Percentiles rank a stretch among this genome's conserved stretches.
Evolutionary conservation across 495 filamentous ascomycete species (phyloP).

Genomic region (Aspergillus campestris): DNA sequence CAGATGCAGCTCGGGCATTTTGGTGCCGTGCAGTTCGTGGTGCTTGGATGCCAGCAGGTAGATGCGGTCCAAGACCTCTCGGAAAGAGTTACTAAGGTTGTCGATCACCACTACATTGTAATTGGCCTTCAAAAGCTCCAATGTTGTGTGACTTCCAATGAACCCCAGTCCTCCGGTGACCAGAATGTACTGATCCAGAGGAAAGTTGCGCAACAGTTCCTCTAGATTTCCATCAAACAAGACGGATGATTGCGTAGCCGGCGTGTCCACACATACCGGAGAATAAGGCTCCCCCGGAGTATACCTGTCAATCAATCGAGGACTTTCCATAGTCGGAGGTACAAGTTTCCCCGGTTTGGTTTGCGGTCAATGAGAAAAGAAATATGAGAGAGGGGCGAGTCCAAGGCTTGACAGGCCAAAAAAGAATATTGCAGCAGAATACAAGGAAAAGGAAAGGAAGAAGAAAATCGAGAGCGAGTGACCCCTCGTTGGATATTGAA

Average conservation of each 20-base stretch:
- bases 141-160: slow-evolving; percentile 55
- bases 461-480: slow-evolving; percentile 7
- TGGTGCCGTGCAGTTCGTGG: slow-evolving; percentile 33
- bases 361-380: slow-evolving; percentile 1
- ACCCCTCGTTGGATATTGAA: slow-evolving; percentile 6
- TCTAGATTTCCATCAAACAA: slow-evolving; percentile 33
- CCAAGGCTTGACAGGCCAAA: background rate
- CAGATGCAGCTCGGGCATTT: slow-evolving; percentile 45
- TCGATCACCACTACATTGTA: slow-evolving; percentile 60
- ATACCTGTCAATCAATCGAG: slow-evolving; percentile 24
- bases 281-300: slow-evolving; percentile 29
- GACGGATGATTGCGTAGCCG: slow-evolving; percentile 33
- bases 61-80: slow-evolving; percentile 46
- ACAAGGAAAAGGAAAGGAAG: background rate
- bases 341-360: slow-evolving; percentile 1
- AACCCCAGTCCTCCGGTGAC: slow-evolving; percentile 61
- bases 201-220: slow-evolving; percentile 26
- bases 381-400: background rate
- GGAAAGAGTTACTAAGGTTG: slow-evolving; percentile 53
- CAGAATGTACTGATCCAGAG: slow-evolving; percentile 40
- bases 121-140: slow-evolving; percentile 52
- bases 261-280: slow-evolving; percentile 27
- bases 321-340: slow-evolving; percentile 23
- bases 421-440: background rate
- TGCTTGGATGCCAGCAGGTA: slow-evolving; percentile 39